phyloP scores from a whole-genome alignment of 805 yeast genomes.

The Jamesozyma hellenica region DNA sequence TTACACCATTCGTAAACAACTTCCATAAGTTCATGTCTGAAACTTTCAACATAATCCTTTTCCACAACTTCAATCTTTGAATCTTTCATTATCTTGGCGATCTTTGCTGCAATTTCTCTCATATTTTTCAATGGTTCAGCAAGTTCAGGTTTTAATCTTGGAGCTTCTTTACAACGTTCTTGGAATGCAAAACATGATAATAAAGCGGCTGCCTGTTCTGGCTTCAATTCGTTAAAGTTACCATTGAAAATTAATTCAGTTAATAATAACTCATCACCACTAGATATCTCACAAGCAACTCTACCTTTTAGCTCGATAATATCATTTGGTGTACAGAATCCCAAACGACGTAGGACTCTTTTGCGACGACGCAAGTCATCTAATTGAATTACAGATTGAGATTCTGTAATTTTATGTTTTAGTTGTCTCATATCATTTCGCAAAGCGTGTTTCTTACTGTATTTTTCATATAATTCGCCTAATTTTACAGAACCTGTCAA shows the following conservation, averaged over 20 bases:
- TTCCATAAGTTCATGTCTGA: conserved; percentile 92
- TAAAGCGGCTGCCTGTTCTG: conserved; percentile 87
- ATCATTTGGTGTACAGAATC: conserved; percentile 78
- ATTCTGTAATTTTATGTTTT: conserved; percentile 61
- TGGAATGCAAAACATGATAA: conserved; percentile 94
- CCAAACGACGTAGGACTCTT: conserved; percentile 83
- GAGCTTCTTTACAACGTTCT: conserved; percentile 83
- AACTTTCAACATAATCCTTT: conserved; percentile 84
- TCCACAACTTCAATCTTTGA: conserved; percentile 84
- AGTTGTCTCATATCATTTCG: conserved; percentile 48
- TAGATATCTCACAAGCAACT: conserved; percentile 92
- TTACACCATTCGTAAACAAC: conserved; percentile 95
- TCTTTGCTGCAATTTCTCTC: conserved; percentile 83
- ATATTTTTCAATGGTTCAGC: conserved; percentile 85
- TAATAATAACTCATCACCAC: conserved; percentile 72
- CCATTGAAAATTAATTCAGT: conserved; percentile 95
- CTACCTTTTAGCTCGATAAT: conserved; percentile 93
- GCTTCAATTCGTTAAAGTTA: conserved; percentile 75
- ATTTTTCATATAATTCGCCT: conserved; percentile 52
- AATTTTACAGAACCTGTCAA: conserved; percentile 52
- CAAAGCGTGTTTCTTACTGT: conserved; percentile 52
- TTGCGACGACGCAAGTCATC: conserved; percentile 91
- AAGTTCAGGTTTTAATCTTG: conserved; percentile 76
- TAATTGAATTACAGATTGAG: conserved; percentile 84
- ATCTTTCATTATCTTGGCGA: conserved; percentile 83